Base-by-base conservation (phyloP, 176 grass and related monocot genomes). In the Melocanna baccifera region DNA sequence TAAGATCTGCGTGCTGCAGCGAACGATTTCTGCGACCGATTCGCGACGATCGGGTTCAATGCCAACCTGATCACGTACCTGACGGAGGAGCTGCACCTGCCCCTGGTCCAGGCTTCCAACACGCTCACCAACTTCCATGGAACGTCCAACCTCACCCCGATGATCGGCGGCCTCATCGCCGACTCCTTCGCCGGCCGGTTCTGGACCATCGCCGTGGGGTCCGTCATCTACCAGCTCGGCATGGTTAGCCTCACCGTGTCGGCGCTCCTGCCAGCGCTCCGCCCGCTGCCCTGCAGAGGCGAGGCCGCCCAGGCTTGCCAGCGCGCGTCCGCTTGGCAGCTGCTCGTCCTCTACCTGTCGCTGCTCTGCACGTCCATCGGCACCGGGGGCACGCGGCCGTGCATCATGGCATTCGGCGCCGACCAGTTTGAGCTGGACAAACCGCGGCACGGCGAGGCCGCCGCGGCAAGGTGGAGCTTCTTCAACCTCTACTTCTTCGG, bases 171-270 rank as follows among this genome's bases (percentile, higher is more conserved):
- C 62, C 76, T 95, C 66, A 83, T 92, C 30, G 88, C 93, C 25
- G 90, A 92, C 84, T 90, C 93, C 75, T 92, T 91, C 79, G 86
- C 86, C 13, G 93, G 93, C 66, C 88, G 93, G 32, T 96, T 92
- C 91, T 89, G 91, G 88, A 92, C 84, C 13, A 92, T 90, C 71
- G 8, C 19, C 56, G 9, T 9, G 25, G 91, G 91, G 28, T 86
- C 91, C 9, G 10, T 84, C 29, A 14, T 93, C 78, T 93, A 93
- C 85, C 88, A 91, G 88, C 42, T 93, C 59, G 88, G 88, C 73
- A 93, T 93, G 91, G 46, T 91, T 48, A 76, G 73, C 71, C 91
- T 93, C 65, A 90, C 78, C 59, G 61, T 93, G 19, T 93, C 91
- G 0, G 88, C 78, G 0, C 26, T 88, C 13, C 53, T 89, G 51